These are phyloP conservation scores for Paramecium primaurelia DNA, from an alignment of 73 alveolate species.

Conservation along the genomic window DNA sequence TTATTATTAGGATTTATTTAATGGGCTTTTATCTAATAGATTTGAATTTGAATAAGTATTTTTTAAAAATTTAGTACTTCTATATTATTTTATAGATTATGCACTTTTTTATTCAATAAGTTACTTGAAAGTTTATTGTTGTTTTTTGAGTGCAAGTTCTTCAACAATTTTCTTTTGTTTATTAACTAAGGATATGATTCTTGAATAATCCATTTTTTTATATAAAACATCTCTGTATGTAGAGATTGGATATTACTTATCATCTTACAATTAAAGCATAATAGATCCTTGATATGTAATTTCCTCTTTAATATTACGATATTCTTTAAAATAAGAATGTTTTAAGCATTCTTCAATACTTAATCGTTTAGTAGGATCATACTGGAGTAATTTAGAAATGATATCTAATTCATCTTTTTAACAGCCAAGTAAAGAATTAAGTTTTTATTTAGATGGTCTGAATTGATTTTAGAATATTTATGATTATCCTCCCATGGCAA, in stretches of 20 bases:
- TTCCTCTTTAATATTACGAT: constrained; percentile 50
- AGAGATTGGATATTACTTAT: not conserved
- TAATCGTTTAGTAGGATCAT: constrained; percentile 80
- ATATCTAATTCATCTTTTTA: not conserved
- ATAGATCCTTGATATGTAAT: not conserved
- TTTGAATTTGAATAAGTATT: not conserved
- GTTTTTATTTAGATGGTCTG: not conserved
- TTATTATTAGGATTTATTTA: not conserved
- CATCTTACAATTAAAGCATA: not conserved
- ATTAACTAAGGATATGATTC: not conserved
- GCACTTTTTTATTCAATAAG: not conserved
- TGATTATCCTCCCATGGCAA: not conserved
- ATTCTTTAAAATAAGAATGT: constrained; percentile 44
- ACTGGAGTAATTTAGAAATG: constrained; percentile 51
- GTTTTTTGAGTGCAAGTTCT: constrained; percentile 3
- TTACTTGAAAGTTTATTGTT: not conserved
- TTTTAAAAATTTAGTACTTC: not conserved
- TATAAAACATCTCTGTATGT: constrained; percentile 34
- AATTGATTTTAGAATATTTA: not conserved
- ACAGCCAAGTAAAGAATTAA: not conserved
- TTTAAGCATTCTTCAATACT: constrained; percentile 64
- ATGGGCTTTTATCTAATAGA: not conserved
- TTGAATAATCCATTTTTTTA: constrained; percentile 45
- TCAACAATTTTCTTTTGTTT: not conserved
- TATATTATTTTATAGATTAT: not conserved